Evolutionary conservation across 2,329 filamentous ascomycete species (phyloP).

Genomic region (Arthrinium puccinioides): DNA sequence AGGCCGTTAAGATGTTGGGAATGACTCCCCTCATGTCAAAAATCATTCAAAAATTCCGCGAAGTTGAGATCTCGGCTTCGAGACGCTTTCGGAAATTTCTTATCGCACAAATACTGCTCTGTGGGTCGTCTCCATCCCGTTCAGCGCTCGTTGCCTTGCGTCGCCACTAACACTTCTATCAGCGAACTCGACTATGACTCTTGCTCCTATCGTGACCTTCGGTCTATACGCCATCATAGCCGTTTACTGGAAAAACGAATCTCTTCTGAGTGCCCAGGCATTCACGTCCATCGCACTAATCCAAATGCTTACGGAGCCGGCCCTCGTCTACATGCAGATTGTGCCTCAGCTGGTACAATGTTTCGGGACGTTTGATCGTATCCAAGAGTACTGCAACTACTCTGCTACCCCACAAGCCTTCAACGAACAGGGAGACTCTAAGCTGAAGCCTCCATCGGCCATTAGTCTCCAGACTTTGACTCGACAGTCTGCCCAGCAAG

Average conservation of each 20-base stretch:
- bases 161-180: not conserved
- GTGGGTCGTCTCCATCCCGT: slow-evolving; percentile 5
- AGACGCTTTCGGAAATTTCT: slow-evolving; percentile 17
- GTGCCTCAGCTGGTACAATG: slow-evolving; percentile 4
- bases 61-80: slow-evolving; percentile 21
- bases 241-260: slow-evolving; percentile 4
- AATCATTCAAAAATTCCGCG: slow-evolving; percentile 17
- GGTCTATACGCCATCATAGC: slow-evolving; percentile 4
- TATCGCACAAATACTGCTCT: slow-evolving; percentile 12
- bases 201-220: slow-evolving; percentile 3
- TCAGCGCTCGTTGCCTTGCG: not conserved
- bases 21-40: slow-evolving; percentile 15
- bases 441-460: not conserved
- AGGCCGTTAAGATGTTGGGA: slow-evolving; percentile 37
- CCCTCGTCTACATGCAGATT: slow-evolving; percentile 1
- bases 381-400: slow-evolving; percentile 8
- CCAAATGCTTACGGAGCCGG: slow-evolving; percentile 1
- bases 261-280: slow-evolving; percentile 2
- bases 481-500: not conserved
- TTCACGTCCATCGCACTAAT: slow-evolving; percentile 5
- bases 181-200: slow-evolving; percentile 2
- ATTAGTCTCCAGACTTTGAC: slow-evolving; percentile 3
- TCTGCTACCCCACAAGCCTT: not conserved
- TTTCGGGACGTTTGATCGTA: slow-evolving; percentile 6
- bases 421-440: not conserved